A percentile compares a stretch with the other conserved stretches of the same genome.
Evolutionary conservation across 306 rosid genomes (phyloP).

Genomic region (Pterocarpus macrocarpus): DNA sequence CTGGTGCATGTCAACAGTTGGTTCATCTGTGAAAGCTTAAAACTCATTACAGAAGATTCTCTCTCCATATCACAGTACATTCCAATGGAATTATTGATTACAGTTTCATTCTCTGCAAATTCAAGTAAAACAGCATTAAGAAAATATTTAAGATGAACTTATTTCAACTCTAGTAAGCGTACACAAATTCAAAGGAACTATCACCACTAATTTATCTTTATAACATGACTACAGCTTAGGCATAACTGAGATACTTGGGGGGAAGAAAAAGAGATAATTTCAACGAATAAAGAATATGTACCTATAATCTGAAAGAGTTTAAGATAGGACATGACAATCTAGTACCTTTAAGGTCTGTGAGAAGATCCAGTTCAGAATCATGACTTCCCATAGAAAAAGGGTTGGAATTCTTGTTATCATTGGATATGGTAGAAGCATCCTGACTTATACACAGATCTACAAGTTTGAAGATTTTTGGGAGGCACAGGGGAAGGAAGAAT

Average conservation of each 20-base stretch:
- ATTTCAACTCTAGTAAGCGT: slow-evolving; percentile 25
- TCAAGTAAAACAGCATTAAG: slow-evolving; percentile 43
- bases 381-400: slow-evolving; percentile 30
- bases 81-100: slow-evolving; percentile 54
- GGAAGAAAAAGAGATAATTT: neutral
- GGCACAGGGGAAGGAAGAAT: slow-evolving; percentile 39
- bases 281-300: too few relatives aligned
- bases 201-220: slow-evolving; percentile 19
- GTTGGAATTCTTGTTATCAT: slow-evolving; percentile 33
- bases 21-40: slow-evolving; percentile 50
- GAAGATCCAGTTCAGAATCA: slow-evolving; percentile 49
- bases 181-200: slow-evolving; percentile 22
- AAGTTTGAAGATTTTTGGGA: slow-evolving; percentile 10
- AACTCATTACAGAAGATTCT: slow-evolving; percentile 58
- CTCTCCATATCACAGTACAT: slow-evolving; percentile 47
- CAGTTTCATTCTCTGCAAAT: slow-evolving; percentile 53
- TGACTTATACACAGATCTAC: slow-evolving; percentile 27
- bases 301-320: slow-evolving; percentile 23
- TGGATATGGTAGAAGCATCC: slow-evolving; percentile 33
- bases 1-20: slow-evolving; percentile 47
- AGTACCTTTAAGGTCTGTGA: slow-evolving; percentile 46
- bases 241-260: neutral
- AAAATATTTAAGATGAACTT: slow-evolving; percentile 32
- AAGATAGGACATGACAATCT: slow-evolving; percentile 17
- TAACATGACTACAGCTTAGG: slow-evolving; percentile 18